These are phyloP conservation scores for Brassica hybrid DNA, from an alignment of 441 rosid genomes.

Conservation along the genomic window DNA sequence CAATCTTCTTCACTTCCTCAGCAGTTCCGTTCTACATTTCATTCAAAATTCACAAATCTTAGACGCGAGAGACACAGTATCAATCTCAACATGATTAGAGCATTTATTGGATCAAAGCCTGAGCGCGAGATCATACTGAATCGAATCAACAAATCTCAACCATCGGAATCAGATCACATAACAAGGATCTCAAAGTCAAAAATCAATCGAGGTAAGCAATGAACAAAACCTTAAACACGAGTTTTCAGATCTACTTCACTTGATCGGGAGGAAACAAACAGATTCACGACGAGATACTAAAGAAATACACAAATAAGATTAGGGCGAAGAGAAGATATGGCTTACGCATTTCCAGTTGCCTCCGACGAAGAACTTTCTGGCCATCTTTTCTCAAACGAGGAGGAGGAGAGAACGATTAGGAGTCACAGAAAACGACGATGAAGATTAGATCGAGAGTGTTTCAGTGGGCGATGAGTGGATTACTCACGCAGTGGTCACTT, in stretches of 20 bases:
- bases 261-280: neutral
- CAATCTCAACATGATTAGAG: too few species aligned
- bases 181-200: too few species aligned
- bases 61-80: too few species aligned
- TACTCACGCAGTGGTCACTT: conserved; percentile 17
- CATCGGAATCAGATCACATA: too few species aligned
- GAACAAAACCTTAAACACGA: too few species aligned
- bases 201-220: too few species aligned
- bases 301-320: too few species aligned
- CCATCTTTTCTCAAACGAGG: conserved; percentile 45
- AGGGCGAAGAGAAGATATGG: conserved; percentile 1
- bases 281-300: too few species aligned
- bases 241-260: conserved; percentile 7
- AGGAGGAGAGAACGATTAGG: conserved; percentile 6
- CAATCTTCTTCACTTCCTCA: conserved; percentile 78
- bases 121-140: too few species aligned
- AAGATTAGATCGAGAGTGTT: conserved; percentile 33
- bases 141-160: too few species aligned
- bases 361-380: conserved; percentile 68
- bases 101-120: too few species aligned
- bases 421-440: neutral
- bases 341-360: conserved; percentile 83
- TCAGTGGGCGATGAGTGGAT: conserved; percentile 32
- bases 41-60: neutral
- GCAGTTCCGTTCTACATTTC: conserved; percentile 63